Evolutionary conservation across 768 basidiomycete genomes (phyloP), one percentile per base, ranked within the genome.

Genomic region (Pseudohyphozyma bogoriensis): DNA sequence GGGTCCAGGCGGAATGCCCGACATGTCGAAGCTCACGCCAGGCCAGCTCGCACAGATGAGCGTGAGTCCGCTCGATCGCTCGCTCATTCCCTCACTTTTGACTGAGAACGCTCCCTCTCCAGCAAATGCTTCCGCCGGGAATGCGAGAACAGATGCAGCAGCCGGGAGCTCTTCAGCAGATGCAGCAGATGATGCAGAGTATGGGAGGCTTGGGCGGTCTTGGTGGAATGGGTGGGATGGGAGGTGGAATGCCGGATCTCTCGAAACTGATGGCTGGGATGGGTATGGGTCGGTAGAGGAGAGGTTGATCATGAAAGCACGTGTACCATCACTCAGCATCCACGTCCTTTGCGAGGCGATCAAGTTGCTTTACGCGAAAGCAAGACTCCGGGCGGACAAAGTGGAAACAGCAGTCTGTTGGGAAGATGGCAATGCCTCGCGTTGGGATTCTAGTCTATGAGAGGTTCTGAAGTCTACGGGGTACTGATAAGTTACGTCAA

Each of bases 141-240:
- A 87, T 93, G 18, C 47, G 59, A 2, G 63, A 59, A 22, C 63
- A 62, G 62, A 36, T 67, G 18, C 22, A 37, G 11, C 54, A 55
- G 39, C 63, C 65, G 24, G 61, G 54, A 31, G 63, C 62, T 42
- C 55, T 62, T 53, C 40, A 55, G 24, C 35, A 65, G 85, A 74
- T 96, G 64, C 87, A 90, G 71, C 86, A 97, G 72, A 85, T 96
- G 84, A 91, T 96, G 88, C 56, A 60, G 54, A 70, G 72, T 32
- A 91, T 95, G 87, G 89, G 90, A 68, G 87, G 89, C 15, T 84
- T 95, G 87, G 89, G 90, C 69, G 87, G 89, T 13, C 84, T 87
- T 68, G 63, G 69, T 56, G 87, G 87, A 15, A 83, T 89, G 71
- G 77, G 85, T 55, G 89, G 91, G 70, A 87, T 93, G 86, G 66